These are phyloP conservation scores for Besnoitia besnoiti DNA, from an alignment of 169 alveolate genomes.

Conservation along the genomic window DNA sequence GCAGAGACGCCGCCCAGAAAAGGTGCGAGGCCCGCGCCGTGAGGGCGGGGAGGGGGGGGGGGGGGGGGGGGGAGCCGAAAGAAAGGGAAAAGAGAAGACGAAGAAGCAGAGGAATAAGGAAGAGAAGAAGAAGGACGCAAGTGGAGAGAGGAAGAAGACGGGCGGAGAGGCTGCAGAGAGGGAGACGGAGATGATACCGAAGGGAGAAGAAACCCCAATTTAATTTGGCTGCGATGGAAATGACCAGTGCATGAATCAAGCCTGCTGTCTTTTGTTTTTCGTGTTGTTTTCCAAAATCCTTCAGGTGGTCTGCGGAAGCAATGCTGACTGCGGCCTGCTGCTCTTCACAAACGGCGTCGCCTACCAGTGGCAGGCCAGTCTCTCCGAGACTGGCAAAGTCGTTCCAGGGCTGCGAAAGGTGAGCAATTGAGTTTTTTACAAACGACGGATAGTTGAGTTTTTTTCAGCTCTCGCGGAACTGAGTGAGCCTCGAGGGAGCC, in stretches of 20 bases:
- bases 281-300: too few relatives aligned
- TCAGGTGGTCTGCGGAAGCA: conserved; percentile 14
- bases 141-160: background rate
- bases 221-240: background rate
- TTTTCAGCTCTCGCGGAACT: background rate
- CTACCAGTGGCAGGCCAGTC: conserved; percentile 12
- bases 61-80: conserved; percentile 5
- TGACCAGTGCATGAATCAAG: background rate
- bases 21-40: background rate
- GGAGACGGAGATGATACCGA: background rate
- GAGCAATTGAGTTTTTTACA: too few relatives aligned
- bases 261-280: background rate
- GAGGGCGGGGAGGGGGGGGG: background rate
- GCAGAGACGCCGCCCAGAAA: background rate
- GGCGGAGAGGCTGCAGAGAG: background rate
- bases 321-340: conserved; percentile 2
- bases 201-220: background rate
- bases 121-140: background rate
- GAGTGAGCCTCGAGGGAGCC: background rate
- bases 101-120: background rate
- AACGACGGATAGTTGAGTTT: background rate
- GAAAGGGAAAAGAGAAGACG: background rate
- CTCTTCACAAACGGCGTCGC: conserved; percentile 25
- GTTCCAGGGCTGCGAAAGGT: background rate
- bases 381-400: background rate